phyloP scores from a whole-genome alignment of 257 asterid genomes.

The Plantago ovata region DNA sequence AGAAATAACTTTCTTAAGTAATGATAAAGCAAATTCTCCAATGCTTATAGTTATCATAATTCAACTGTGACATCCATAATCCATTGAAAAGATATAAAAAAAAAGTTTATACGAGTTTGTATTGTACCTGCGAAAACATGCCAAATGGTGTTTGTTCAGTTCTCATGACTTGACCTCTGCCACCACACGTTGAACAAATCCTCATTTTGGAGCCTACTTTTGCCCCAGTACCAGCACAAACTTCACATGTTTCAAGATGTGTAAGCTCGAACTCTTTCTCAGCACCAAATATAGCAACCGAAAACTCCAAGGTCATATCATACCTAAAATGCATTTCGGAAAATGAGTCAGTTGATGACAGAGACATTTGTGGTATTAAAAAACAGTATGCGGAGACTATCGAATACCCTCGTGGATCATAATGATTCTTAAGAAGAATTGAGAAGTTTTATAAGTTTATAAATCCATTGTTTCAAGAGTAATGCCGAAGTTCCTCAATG shows the following conservation, averaged over 20 bases:
- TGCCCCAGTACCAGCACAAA: constrained; percentile 93
- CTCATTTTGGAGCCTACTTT: constrained; percentile 92
- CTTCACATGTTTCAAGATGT: constrained; percentile 92
- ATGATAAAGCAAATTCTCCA: too few relatives aligned
- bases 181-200: constrained; percentile 96
- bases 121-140: constrained; percentile 94
- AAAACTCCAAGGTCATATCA: constrained; percentile 78
- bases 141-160: constrained; percentile 99
- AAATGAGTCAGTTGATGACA: constrained; percentile 22
- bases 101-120: constrained; percentile 13
- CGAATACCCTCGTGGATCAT: neutral
- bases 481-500: constrained; percentile 6
- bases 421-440: neutral
- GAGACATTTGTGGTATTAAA: neutral
- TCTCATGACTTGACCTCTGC: constrained; percentile 98
- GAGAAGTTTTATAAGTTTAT: neutral
- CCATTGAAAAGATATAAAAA: too few relatives aligned
- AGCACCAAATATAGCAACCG: constrained; percentile 89
- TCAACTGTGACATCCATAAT: too few relatives aligned
- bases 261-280: constrained; percentile 91
- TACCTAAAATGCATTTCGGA: constrained; percentile 53
- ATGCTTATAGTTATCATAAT: too few relatives aligned
- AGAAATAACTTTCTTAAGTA: too few relatives aligned
- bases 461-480: constrained; percentile 20
- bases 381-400: constrained; percentile 1